Base-by-base conservation (phyloP, 331 rosid genomes). In the Arachis monticola region DNA sequence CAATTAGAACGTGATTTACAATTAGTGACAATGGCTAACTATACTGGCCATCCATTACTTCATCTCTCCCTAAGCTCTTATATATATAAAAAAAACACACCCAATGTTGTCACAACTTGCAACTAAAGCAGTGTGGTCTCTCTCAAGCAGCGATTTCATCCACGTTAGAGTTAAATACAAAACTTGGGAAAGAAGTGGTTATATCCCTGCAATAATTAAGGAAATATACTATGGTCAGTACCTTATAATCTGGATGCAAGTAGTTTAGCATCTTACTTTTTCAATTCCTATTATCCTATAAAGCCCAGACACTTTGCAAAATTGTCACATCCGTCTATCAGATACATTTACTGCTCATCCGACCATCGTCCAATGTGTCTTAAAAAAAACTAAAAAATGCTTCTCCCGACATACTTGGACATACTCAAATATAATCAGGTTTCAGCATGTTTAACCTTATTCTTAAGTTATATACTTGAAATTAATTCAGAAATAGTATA, bases 141-240 rank as follows among this genome's bases (percentile, higher is more conserved):
- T 57, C 64, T 86, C 80, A 92, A 6, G 96, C 89, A 47, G 90
- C 96, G 64, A 95, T 75, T 82, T 92, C 97, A 75, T 95, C 99
- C 76, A 95, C 99, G 79, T 88, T 97, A 12, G 97, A 92, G 77
- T 95, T 87, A 73, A 95, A 92, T 81, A 95, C 90, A 85, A 95
- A 95, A 86, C 99, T 95, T 67, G 99, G 99, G 67, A 95, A 95
- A 5, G 99, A 87, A 1, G 97, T 95, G 0, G 99, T 95, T 77
- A 95, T 87, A 79, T 95, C 97, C 90, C 99, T 95, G 97, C 91
- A 84, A 13, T 27, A 58, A 78, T 1, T 17, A 17, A 17, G 22
- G 56, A 46, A 64, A 67, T 6, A 68, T 2, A 10, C 6, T 9
- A 69, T 62, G 56, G 60, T 46, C 47, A 60, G 46, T 70, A 57